Evolutionary conservation across 1,284 basidiomycete genomes (phyloP), one percentile per base, ranked within the genome.

Genomic region (Cerrena zonata): DNA sequence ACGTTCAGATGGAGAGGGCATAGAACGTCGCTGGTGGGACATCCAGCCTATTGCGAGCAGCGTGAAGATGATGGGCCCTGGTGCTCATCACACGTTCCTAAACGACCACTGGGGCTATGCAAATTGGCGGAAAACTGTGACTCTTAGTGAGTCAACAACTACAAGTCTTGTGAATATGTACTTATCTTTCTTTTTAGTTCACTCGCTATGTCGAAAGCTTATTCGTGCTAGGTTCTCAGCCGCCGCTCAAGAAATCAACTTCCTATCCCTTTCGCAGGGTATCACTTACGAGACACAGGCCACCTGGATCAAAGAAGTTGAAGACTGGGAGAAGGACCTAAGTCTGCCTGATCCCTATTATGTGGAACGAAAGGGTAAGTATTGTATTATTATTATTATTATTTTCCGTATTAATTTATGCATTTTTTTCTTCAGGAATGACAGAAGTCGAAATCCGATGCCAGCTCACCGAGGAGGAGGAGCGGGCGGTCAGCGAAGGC

Each of bases 1-100:
- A 0, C 54, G 56, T 12, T 57, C 54, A 2, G 58, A 61, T 39
- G 57, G 61, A 11, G 62, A 65, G 39, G 59, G 52, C 2, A 49
- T 59, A 5, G 63, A 65, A 45, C 52, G 60, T 0, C 23, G 47
- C 18, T 65, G 63, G 63, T 46, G 55, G 2, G 11, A 23, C 3
- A 22, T 56, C 21, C 56, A 62, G 39, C 41, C 45, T 0, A 27
- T 49, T 2, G 50, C 56, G 1, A 38, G 22, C 4, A 54, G 55
- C 18, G 61, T 58, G 3, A 50, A 51, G 19, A 58, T 61, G 23
- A 60, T 60, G 53, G 53, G 52, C 4, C 52, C 57, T 4, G 55
- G 59, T 24, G 50, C 47, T 1, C 53, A 53, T 5, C 44, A 52
- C 15, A 51, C 53, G 22, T 53, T 53, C n/a, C 18, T 58, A 10